Evolutionary conservation across 768 basidiomycete species (phyloP).

Genomic region (Sporobolomyces pararoseus): DNA sequence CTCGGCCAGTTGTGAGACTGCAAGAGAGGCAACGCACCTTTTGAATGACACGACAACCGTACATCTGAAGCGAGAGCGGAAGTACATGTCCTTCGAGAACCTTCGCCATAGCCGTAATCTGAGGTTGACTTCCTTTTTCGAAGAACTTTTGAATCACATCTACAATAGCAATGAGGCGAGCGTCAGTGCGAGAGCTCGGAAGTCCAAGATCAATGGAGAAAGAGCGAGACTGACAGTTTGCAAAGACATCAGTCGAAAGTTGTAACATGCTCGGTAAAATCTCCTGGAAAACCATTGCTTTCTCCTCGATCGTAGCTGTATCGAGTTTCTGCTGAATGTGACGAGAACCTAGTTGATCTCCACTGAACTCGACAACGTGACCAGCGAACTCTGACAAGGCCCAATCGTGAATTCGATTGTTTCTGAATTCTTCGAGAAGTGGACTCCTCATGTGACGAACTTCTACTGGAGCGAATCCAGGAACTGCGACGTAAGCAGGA

Average conservation of each 20-base stretch:
- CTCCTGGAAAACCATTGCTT: slow-evolving; percentile 75
- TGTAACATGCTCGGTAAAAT: slow-evolving; percentile 74
- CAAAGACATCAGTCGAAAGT: slow-evolving; percentile 87
- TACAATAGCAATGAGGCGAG: slow-evolving; percentile 46
- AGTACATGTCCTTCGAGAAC: slow-evolving; percentile 75
- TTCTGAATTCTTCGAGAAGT: slow-evolving; percentile 77
- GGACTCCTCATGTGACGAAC: slow-evolving; percentile 59
- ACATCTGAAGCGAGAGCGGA: slow-evolving; percentile 78
- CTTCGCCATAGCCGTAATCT: slow-evolving; percentile 65
- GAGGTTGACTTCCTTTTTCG: slow-evolving; percentile 72
- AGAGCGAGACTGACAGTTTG: slow-evolving; percentile 70
- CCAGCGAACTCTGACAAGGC: slow-evolving; percentile 76
- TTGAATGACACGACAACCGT: slow-evolving; percentile 92
- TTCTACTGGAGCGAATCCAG: slow-evolving; percentile 26
- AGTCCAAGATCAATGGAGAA: neutral
- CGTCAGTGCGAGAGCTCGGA: neutral
- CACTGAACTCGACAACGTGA: slow-evolving; percentile 82
- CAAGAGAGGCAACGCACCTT: slow-evolving; percentile 58
- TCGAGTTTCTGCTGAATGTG: slow-evolving; percentile 89
- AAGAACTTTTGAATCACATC: slow-evolving; percentile 88
- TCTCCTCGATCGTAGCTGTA: slow-evolving; percentile 70
- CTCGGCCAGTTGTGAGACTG: no score
- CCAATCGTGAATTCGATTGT: slow-evolving; percentile 75
- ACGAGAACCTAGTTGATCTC: slow-evolving; percentile 95
- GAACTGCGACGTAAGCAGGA: slow-evolving; percentile 2